phyloP scores from a whole-genome alignment of 1,284 basidiomycete genomes.

The Pyrrhoderma lamaoense region DNA sequence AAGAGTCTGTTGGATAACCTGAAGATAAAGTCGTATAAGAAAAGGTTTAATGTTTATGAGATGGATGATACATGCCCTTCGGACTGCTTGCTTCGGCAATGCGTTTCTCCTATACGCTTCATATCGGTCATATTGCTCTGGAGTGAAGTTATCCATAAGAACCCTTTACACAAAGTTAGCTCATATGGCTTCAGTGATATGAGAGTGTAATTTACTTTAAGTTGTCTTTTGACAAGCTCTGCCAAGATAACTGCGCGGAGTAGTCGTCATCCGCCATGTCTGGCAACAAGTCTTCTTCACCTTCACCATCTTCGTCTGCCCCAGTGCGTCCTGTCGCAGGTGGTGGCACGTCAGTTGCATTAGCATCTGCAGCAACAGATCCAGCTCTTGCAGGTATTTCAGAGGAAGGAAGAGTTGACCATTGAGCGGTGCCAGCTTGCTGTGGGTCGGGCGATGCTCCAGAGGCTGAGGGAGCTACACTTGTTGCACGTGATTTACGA shows the following conservation, averaged over 20 bases:
- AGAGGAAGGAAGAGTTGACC: constrained; percentile 12
- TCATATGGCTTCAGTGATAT: neutral
- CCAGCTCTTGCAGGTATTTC: constrained; percentile 12
- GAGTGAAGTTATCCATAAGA: constrained; percentile 80
- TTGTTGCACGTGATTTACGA: constrained; percentile 14
- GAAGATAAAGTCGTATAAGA: constrained; percentile 7
- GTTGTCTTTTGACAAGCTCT: constrained; percentile 79
- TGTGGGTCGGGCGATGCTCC: neutral
- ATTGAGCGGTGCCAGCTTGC: constrained; percentile 7
- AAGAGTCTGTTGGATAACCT: constrained; percentile 80
- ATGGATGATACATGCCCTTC: constrained; percentile 46
- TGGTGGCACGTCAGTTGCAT: constrained; percentile 8
- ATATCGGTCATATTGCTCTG: constrained; percentile 81
- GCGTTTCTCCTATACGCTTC: constrained; percentile 82
- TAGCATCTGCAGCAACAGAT: constrained; percentile 19
- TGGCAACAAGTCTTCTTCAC: constrained; percentile 65
- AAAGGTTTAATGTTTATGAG: neutral
- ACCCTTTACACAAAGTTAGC: constrained; percentile 40
- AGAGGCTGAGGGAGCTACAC: constrained; percentile 11
- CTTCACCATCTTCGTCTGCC: constrained; percentile 47
- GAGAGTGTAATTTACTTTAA: constrained; percentile 46
- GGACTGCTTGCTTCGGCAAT: constrained; percentile 73
- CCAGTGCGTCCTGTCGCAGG: constrained; percentile 20
- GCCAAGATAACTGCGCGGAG: constrained; percentile 69
- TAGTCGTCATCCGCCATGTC: constrained; percentile 84